phyloP scores from a whole-genome alignment of 177 flowering plant species.

The Vitis hybrid region DNA sequence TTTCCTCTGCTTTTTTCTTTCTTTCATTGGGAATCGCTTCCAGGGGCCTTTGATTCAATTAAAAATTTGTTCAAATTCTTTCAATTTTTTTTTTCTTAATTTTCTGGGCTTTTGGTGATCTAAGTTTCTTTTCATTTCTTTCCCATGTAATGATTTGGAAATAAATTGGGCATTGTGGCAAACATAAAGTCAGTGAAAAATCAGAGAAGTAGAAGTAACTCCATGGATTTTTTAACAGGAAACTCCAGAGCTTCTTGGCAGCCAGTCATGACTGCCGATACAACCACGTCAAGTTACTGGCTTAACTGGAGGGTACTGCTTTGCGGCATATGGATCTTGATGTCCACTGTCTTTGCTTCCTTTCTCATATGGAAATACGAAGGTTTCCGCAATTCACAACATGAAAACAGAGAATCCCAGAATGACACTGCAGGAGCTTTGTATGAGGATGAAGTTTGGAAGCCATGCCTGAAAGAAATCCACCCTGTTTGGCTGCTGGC shows the following conservation, averaged over 20 bases:
- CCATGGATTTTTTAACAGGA: slow-evolving; percentile 51
- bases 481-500: slow-evolving; percentile 84
- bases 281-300: slow-evolving; percentile 55
- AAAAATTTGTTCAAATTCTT: background rate
- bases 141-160: background rate
- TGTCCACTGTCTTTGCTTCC: slow-evolving; percentile 29
- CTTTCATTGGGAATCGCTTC: too few species aligned
- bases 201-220: slow-evolving; percentile 11
- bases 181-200: background rate
- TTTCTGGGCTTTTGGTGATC: background rate
- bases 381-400: slow-evolving; percentile 21
- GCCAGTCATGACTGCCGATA: slow-evolving; percentile 49
- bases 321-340: slow-evolving; percentile 45
- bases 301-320: slow-evolving; percentile 61
- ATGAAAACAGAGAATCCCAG: slow-evolving; percentile 21
- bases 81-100: background rate
- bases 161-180: background rate
- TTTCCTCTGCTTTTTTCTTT: too few species aligned
- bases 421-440: slow-evolving; percentile 33
- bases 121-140: slow-evolving; percentile 3
- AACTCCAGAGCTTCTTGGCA: slow-evolving; percentile 47
- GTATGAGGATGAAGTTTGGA: slow-evolving; percentile 78
- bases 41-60: too few species aligned
- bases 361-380: slow-evolving; percentile 57
- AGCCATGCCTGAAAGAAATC: slow-evolving; percentile 61